phyloP scores from a whole-genome alignment of 768 basidiomycete genomes.

The Podaxis sp. region DNA sequence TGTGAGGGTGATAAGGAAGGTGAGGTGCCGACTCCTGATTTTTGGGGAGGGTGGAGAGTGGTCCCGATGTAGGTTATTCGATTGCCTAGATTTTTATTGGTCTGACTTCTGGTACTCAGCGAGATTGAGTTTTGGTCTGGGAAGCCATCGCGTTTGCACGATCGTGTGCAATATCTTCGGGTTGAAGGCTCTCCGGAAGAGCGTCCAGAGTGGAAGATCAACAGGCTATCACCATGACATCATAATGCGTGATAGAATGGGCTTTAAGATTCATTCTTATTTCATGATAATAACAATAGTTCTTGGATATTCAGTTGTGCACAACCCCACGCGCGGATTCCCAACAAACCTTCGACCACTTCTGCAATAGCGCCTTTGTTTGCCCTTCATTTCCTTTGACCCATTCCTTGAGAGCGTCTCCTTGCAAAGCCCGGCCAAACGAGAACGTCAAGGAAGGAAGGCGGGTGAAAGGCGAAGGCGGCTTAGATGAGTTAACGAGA shows the following conservation, averaged over 20 bases:
- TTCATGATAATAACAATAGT: not conserved
- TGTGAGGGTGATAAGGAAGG: constrained; percentile 35
- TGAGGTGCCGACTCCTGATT: constrained; percentile 76
- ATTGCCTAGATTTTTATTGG: not conserved
- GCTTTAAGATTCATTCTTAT: constrained; percentile 1
- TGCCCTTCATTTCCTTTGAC: constrained; percentile 40
- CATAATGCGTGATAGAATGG: not conserved
- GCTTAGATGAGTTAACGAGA: constrained; percentile 31
- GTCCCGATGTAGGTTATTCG: constrained; percentile 71
- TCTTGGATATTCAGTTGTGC: constrained; percentile 1
- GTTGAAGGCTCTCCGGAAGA: constrained; percentile 44
- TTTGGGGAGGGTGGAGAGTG: constrained; percentile 97
- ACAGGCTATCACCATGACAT: constrained; percentile 63
- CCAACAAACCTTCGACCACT: constrained; percentile 42
- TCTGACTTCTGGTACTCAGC: constrained; percentile 37
- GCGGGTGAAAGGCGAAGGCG: constrained; percentile 33
- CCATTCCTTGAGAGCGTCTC: constrained; percentile 47
- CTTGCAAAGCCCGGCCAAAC: constrained; percentile 50
- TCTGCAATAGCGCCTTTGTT: constrained; percentile 37
- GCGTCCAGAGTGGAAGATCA: constrained; percentile 68
- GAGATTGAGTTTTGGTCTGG: constrained; percentile 99
- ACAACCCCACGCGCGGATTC: constrained; percentile 37
- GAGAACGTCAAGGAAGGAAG: constrained; percentile 48
- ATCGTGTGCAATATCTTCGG: constrained; percentile 80
- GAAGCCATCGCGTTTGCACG: constrained; percentile 90